These are phyloP conservation scores for Patellaria atrata DNA, from an alignment of 495 filamentous ascomycete genomes.

Conservation along the genomic window DNA sequence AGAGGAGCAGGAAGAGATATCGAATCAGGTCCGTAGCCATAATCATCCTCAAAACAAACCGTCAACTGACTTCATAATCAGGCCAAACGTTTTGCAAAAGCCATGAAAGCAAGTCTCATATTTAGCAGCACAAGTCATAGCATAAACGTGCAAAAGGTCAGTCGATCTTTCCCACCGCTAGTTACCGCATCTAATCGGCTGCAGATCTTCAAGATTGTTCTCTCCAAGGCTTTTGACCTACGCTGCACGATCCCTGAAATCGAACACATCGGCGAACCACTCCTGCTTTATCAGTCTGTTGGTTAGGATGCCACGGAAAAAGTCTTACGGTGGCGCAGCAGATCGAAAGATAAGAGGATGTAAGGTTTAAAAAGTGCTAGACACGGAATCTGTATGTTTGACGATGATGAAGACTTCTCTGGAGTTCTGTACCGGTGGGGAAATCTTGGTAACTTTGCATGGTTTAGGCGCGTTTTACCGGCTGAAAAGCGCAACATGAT, in stretches of 20 bases:
- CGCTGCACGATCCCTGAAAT: slow-evolving; percentile 99
- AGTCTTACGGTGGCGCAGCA: no score
- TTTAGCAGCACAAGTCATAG: slow-evolving; percentile 98
- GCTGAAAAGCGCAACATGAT: no score
- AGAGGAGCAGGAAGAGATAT: slow-evolving; percentile 97
- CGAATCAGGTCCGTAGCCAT: slow-evolving; percentile 54
- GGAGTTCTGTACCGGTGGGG: no score
- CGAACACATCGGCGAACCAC: slow-evolving; percentile 91
- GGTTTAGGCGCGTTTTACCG: no score
- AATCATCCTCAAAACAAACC: not conserved
- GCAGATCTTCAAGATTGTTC: slow-evolving; percentile 98
- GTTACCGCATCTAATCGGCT: not conserved
- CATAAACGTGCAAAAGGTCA: slow-evolving; percentile 98
- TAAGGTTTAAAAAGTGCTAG: no score
- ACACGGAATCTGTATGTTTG: no score
- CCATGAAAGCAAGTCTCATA: slow-evolving; percentile 93
- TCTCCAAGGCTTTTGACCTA: slow-evolving; percentile 95
- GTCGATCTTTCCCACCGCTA: slow-evolving; percentile 4
- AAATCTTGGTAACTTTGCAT: no score
- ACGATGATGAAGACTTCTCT: no score
- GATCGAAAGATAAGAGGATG: no score
- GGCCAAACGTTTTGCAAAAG: slow-evolving; percentile 92
- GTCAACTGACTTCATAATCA: slow-evolving; percentile 23
- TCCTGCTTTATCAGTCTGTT: slow-evolving; percentile 59
- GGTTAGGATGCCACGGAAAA: no score